Evolutionary conservation across 2,329 filamentous ascomycete species (phyloP), one percentile per base, ranked within the genome.

Genomic region (Colletotrichum kahawae): DNA sequence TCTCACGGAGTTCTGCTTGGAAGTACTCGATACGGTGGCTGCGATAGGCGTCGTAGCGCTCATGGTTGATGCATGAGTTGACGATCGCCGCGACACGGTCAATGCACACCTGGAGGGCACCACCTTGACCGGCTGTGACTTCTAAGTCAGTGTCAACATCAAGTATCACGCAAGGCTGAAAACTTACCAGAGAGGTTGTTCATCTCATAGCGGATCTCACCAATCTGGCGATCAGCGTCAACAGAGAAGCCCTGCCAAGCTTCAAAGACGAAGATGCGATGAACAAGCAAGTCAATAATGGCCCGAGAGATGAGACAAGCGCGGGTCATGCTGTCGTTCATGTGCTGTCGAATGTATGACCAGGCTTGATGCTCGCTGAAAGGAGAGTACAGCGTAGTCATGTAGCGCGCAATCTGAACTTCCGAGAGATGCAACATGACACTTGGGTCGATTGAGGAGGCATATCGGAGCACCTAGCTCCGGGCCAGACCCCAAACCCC

Each of bases 291-390:
- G 78, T 87, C 85, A 34, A 87, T 82, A 24, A 86, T 81, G 74
- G 86, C 81, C 8, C 85, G 82, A 4, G 85, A 86, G 18, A 87
- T 83, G n/a, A 87, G 81, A 76, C 85, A 87, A 4, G 82, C 82
- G 78, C 86, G 86, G 64, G 83, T 82, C 70, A 83, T 83, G 38
- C 82, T 81, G 27, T 85, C 82, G 68, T 82, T 82, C 27, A 87
- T 80, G 67, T 87, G 85, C 70, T 81, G 82, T 62, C 85, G 82
- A 24, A 87, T 82, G 66, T 87, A 87, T 5, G 85, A 85, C 5
- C 83, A 77, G 2, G 85, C 84, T 76, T 87, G 85, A 1, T 78
- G 60, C 68, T 84, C 82, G 18, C 82, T 83, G 27, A 87, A 77
- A 48, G 70, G 70, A 33, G 75, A 27, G 33, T 77, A 77, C 21